These are phyloP conservation scores for Penicillium cosmopolitanum DNA, from an alignment of 495 filamentous ascomycete species.

Conservation along the genomic window DNA sequence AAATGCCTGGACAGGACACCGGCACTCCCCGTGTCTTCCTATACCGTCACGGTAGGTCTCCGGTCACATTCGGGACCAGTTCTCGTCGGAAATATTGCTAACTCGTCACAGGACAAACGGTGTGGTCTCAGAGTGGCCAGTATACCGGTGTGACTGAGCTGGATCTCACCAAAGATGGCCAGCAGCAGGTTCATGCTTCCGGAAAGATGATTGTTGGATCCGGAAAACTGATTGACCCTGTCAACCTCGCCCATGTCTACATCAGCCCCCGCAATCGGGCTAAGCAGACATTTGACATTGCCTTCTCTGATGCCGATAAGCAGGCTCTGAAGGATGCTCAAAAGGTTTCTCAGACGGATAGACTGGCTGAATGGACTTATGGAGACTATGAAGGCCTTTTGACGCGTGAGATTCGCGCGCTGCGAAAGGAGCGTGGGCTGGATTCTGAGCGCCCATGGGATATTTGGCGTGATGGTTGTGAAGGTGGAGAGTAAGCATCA, in stretches of 20 bases:
- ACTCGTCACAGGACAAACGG: conserved; percentile 64
- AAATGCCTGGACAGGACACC: conserved; percentile 52
- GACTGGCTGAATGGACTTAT: conserved; percentile 86
- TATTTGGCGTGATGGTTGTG: conserved; percentile 84
- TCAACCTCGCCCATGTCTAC: conserved; percentile 73
- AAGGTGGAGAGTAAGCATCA: conserved; percentile 50
- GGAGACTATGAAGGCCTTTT: conserved; percentile 84
- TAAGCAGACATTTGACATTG: conserved; percentile 73
- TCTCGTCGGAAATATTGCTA: neutral
- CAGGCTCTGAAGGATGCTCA: conserved; percentile 27
- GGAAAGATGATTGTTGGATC: conserved; percentile 72
- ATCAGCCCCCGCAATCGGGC: conserved; percentile 80
- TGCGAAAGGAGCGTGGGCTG: conserved; percentile 61
- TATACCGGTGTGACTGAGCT: conserved; percentile 87
- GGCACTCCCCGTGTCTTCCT: conserved; percentile 45
- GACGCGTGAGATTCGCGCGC: conserved; percentile 62
- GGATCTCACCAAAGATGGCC: conserved; percentile 73
- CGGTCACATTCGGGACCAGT: neutral
- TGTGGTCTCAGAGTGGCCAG: conserved; percentile 84
- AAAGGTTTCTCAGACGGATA: conserved; percentile 62
- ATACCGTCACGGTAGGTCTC: conserved; percentile 39
- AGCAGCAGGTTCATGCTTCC: conserved; percentile 70
- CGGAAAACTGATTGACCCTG: conserved; percentile 76
- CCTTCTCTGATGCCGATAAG: conserved; percentile 52
- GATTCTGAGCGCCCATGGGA: conserved; percentile 64